Base-by-base conservation (phyloP, 1,284 basidiomycete species). In the Naganishia cerealis region DNA sequence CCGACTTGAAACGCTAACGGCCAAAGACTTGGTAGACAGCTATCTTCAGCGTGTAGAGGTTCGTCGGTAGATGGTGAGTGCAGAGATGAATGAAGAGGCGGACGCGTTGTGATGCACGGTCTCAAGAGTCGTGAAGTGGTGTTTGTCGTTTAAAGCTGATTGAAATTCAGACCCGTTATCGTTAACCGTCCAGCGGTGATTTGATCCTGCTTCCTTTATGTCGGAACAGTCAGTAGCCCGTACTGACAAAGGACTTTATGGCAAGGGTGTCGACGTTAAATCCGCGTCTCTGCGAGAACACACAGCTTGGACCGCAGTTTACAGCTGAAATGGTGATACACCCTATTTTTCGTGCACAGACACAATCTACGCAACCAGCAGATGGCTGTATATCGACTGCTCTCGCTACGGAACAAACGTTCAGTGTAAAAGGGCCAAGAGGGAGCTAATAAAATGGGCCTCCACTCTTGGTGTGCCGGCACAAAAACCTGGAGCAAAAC, bases 41-140 rank as follows among this genome's bases (percentile, higher is more conserved):
- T 46, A 46, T 36, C 6, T 55, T 16, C 9, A 50, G n/a, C 24
- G n/a, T 1, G 2, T n/a, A 50, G 3, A 16, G 16, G 43, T 2
- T 15, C 7, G 16, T 46, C 7, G 43, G 16, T 46, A n/a, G 43
- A 46, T 46, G 43, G 3, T 15, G 13, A 46, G n/a, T 15, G 16
- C n/a, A 2, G 2, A 46, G 43, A 16, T 46, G 43, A 46, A 46
- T 1, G 43, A 5, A 9, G 46, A 24, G n/a, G 10, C n/a, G n/a
- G 61, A 63, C 50, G 12, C 50, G 61, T 38, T 53, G 38, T 63
- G 61, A 63, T 26, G 50, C 6, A 63, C 61, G 52, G 61, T 63
- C 61, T 52, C 42, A 36, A 52, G 13, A 38, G 26, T 53, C 24
- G 50, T 54, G 52, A 53, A 3, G 8, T 50, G 46, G 46, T 46